These are phyloP conservation scores for Stachybotrys echinatus DNA, from an alignment of 2,329 filamentous ascomycete species.

Conservation along the genomic window DNA sequence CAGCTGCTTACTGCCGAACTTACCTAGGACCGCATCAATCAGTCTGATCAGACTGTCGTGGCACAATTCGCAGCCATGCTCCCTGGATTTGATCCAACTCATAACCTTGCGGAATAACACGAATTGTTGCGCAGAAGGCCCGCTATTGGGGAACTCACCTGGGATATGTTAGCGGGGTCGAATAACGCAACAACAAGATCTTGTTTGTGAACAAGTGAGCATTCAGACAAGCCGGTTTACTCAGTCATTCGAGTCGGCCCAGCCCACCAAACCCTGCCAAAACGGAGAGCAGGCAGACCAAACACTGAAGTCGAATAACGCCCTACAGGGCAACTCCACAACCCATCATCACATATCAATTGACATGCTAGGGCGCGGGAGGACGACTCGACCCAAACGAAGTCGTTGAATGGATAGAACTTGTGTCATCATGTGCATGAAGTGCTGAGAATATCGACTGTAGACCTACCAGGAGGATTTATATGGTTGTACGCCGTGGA, in stretches of 20 bases:
- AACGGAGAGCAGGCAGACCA: constrained; percentile 47
- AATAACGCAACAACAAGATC: too few species aligned
- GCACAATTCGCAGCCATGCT: too few species aligned
- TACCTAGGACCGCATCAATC: too few species aligned
- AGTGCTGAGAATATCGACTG: not conserved
- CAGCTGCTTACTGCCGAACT: too few species aligned
- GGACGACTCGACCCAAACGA: constrained; percentile 64
- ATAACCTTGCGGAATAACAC: too few species aligned
- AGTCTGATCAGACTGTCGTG: too few species aligned
- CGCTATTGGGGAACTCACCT: too few species aligned
- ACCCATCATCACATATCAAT: constrained; percentile 55
- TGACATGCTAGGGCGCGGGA: constrained; percentile 59
- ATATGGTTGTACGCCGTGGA: too few species aligned
- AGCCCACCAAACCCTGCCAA: constrained; percentile 33
- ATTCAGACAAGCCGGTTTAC: constrained; percentile 62
- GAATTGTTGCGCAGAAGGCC: too few species aligned
- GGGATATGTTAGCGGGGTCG: too few species aligned
- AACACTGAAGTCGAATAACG: constrained; percentile 60
- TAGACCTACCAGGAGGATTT: not conserved
- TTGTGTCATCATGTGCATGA: constrained; percentile 35
- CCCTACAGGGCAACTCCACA: constrained; percentile 60
- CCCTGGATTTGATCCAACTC: too few species aligned
- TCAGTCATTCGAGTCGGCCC: constrained; percentile 61
- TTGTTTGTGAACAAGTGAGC: not conserved
- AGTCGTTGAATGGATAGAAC: constrained; percentile 74